Conservation (phyloP, 2,329 filamentous ascomycete species). For the Trematosphaeria pertusa region DNA sequence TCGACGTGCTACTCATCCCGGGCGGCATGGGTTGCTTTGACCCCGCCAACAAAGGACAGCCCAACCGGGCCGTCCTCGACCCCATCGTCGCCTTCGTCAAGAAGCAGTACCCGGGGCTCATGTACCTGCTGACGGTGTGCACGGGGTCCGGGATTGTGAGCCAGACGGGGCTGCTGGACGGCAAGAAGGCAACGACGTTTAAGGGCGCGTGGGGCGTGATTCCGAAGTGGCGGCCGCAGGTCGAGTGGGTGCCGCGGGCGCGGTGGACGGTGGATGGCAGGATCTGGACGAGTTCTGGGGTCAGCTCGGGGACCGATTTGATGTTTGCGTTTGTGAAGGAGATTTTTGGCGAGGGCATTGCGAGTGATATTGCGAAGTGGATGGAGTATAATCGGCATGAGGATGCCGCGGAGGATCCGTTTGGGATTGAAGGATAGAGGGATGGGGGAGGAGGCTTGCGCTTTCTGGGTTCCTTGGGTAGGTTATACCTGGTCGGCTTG, state of each 20-base stretch:
- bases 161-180: slow-evolving; percentile 64
- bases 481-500: no score
- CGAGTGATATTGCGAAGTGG: slow-evolving; percentile 52
- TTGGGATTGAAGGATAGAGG: slow-evolving; percentile 38
- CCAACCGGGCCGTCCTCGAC: slow-evolving; percentile 2
- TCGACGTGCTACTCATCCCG: slow-evolving; percentile 69
- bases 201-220: slow-evolving; percentile 59
- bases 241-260: slow-evolving; percentile 66
- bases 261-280: slow-evolving; percentile 70
- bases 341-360: slow-evolving; percentile 59
- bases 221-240: slow-evolving; percentile 53
- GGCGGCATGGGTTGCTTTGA: slow-evolving; percentile 53
- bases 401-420: slow-evolving; percentile 60
- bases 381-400: slow-evolving; percentile 64
- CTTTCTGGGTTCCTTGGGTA: no score
- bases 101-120: slow-evolving; percentile 6
- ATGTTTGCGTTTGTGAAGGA: slow-evolving; percentile 60
- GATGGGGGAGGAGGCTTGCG: background rate
- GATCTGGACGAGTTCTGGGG: slow-evolving; percentile 68
- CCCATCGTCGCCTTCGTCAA: slow-evolving; percentile 1
- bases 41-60: background rate
- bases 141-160: slow-evolving; percentile 66
- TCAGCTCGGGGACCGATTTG: slow-evolving; percentile 66
- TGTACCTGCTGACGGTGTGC: slow-evolving; percentile 68
- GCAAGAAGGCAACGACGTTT: slow-evolving; percentile 68